phyloP scores from a whole-genome alignment of 73 alveolate genomes.

The Breviolum minutum region DNA sequence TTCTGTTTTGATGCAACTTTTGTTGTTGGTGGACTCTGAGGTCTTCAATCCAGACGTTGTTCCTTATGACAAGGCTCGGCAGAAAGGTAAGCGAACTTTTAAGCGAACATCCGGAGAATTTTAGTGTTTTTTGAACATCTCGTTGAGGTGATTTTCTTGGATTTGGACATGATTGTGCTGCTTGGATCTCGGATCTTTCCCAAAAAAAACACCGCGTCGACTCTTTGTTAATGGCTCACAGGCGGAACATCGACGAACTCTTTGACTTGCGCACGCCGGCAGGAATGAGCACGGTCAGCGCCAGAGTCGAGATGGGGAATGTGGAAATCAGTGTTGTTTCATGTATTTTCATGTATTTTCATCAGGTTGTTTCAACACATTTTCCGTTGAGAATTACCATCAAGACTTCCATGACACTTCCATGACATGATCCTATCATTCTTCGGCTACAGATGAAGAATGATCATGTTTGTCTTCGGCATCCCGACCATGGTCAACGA shows the following conservation, averaged over 20 bases:
- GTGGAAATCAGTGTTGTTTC: no score
- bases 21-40: background rate
- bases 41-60: constrained; percentile 68
- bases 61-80: constrained; percentile 39
- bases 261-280: constrained; percentile 85
- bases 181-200: background rate
- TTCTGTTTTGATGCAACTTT: background rate
- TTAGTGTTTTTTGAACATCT: no score
- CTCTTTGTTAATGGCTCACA: background rate
- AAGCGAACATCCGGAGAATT: background rate
- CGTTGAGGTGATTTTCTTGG: constrained; percentile 31
- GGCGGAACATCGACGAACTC: constrained; percentile 91
- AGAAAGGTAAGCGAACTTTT: background rate
- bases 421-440: no score
- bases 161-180: constrained; percentile 76
- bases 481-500: constrained; percentile 47
- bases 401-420: no score
- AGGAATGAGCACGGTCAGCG: constrained; percentile 48
- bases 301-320: background rate
- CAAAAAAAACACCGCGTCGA: background rate
- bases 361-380: no score
- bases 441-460: background rate
- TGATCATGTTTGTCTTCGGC: background rate
- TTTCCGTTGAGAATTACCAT: no score
- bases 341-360: no score